Percentiles rank a stretch among this genome's conserved stretches.
These are phyloP conservation scores for Nemania sp. DNA, from an alignment of 2,329 filamentous ascomycete species.

Conservation along the genomic window DNA sequence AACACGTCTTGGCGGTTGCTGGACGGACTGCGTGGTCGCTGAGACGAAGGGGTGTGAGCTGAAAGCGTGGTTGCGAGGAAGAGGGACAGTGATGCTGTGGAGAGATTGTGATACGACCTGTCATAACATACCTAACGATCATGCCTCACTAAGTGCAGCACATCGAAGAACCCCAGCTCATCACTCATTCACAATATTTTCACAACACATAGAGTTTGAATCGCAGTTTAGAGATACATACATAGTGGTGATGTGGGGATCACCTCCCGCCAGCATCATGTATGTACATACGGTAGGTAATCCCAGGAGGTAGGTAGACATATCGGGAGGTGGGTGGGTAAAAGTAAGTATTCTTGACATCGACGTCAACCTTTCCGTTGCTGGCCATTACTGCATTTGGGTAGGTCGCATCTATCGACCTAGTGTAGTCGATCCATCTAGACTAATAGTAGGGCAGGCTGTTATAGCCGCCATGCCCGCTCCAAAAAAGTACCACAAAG, in stretches of 20 bases:
- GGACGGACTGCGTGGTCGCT: not conserved
- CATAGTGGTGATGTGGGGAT: too few species aligned
- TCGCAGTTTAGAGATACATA: too few species aligned
- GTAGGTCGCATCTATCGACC: too few species aligned
- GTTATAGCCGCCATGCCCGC: not conserved
- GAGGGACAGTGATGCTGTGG: constrained; percentile 2
- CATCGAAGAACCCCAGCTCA: constrained; percentile 6
- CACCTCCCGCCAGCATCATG: not conserved
- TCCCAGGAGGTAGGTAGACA: not conserved
- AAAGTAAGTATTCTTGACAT: not conserved
- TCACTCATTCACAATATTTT: not conserved
- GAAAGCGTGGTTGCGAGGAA: constrained; percentile 21
- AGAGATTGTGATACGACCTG: constrained; percentile 19
- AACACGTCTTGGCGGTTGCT: not conserved
- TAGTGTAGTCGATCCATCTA: too few species aligned
- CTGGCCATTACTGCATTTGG: constrained; percentile 1
- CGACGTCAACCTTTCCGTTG: not conserved
- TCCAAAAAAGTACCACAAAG: constrained; percentile 16
- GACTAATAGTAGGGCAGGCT: not conserved
- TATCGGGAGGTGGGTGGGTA: not conserved
- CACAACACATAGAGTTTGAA: not conserved
- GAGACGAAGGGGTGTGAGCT: constrained; percentile 18
- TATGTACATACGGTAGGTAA: not conserved
- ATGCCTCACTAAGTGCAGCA: constrained; percentile 8
- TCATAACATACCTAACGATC: constrained; percentile 18